Evolutionary conservation across 1,139 yeast species (phyloP).

Genomic region (Blastobotrys persicus): DNA sequence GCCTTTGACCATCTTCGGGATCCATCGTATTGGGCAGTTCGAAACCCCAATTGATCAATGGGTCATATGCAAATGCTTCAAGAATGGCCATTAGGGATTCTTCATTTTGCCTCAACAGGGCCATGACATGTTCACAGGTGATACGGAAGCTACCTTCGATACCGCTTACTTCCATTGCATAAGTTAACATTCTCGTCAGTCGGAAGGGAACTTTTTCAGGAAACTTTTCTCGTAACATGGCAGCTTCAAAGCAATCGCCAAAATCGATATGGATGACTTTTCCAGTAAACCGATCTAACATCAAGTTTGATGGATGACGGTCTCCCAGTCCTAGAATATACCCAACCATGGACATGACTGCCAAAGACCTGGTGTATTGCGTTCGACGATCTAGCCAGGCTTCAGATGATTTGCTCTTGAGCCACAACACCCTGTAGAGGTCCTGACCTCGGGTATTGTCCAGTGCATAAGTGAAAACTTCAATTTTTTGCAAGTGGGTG

Average conservation of each 20-base stretch:
- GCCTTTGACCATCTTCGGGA: conserved; percentile 10
- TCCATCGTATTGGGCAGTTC: conserved; percentile 72
- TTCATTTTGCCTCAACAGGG: conserved; percentile 85
- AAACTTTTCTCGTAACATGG: conserved; percentile 89
- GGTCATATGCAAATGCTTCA: conserved; percentile 98
- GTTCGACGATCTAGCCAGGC: conserved; percentile 98
- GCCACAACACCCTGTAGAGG: conserved; percentile 91
- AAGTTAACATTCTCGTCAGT: conserved; percentile 92
- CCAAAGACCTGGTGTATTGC: conserved; percentile 90
- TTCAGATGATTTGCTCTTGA: conserved; percentile 92
- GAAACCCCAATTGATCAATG: conserved; percentile 97
- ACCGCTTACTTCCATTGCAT: conserved; percentile 99
- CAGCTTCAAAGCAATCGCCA: conserved; percentile 99
- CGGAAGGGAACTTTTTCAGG: conserved; percentile 99
- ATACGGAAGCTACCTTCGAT: conserved; percentile 96
- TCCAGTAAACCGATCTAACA: conserved; percentile 93
- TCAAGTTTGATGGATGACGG: conserved; percentile 94
- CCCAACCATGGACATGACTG: conserved; percentile 99
- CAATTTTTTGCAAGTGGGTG: conserved; percentile 87
- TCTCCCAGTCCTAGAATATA: conserved; percentile 95
- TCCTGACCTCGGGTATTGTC: conserved; percentile 97
- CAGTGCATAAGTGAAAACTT: conserved; percentile 91
- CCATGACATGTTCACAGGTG: conserved; percentile 96
- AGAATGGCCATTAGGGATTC: conserved; percentile 97
- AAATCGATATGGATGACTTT: conserved; percentile 96